Evolutionary conservation across 495 filamentous ascomycete genomes (phyloP), one percentile per base, ranked within the genome.

Genomic region (Penicillium parvum): DNA sequence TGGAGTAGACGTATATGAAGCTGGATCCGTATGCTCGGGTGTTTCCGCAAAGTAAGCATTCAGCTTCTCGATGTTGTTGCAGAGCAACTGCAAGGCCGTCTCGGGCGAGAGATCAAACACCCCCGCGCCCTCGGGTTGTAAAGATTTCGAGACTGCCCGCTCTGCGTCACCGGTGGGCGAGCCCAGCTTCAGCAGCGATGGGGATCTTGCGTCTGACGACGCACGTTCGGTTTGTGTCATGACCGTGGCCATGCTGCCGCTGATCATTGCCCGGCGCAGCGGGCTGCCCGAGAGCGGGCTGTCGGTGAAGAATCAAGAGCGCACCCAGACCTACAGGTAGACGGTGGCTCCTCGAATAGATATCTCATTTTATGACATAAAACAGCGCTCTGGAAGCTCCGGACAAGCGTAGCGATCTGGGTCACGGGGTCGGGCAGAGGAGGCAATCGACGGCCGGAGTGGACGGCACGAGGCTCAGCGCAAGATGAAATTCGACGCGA

Each of bases 41-140:
- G 86, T 65, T 55, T 91, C 82, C 34, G 84, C 85, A 27, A 82
- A 86, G 32, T 82, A 61, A 26, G 72, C 72, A 11, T 86, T 83
- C 34, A 98, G 72, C 10, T 77, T 72, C 49, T 94, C 85, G 43
- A 96, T 68, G 19, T 83, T 79, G 17, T 75, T 66, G 32, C 80
- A 79, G 4, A 98, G 75, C 38, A 95, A 68, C 47, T 84, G 85
- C 49, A 98, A 69, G n/a, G 91, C 91, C 0, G 78, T 78, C 19
- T 81, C 72, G 1, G 89, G 81, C 0, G 78, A 63, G 26, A 98
- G 72, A 16, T 78, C 77, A 64, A 86, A 86, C 40, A 95, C 77
- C 55, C 88, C 84, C 17, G 44, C 32, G 10, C 38, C 48, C 3
- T 14, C 36, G 39, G 53, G 37, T 1, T 32, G 29, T 10, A 34